These are phyloP conservation scores for Zygosaccharomyces gambellarensis DNA, from an alignment of 805 yeast genomes.

Conservation along the genomic window DNA sequence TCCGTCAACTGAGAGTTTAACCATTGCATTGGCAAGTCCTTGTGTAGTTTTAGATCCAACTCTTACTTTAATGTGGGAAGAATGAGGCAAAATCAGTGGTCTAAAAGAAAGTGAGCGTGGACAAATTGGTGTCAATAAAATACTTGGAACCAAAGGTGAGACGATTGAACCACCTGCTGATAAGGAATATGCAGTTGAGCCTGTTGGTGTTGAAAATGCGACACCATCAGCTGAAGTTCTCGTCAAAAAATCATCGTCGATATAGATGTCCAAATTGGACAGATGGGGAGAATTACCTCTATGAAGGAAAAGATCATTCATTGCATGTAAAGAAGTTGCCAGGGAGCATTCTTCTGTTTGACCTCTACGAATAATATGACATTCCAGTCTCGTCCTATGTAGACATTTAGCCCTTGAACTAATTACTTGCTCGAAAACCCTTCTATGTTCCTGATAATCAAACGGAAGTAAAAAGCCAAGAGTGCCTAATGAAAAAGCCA, in stretches of 20 bases:
- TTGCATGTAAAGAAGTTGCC: conserved; percentile 50
- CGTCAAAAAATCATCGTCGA: conserved; percentile 80
- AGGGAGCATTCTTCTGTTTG: conserved; percentile 11
- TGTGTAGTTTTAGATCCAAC: conserved; percentile 47
- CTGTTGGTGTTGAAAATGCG: conserved; percentile 83
- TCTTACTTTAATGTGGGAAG: conserved; percentile 65
- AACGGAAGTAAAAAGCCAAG: conserved; percentile 86
- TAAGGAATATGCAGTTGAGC: conserved; percentile 88
- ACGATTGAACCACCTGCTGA: conserved; percentile 91
- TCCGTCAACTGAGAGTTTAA: conserved; percentile 78
- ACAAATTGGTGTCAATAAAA: conserved; percentile 82
- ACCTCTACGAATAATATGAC: conserved; percentile 51
- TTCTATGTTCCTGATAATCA: conserved; percentile 57
- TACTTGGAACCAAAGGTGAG: conserved; percentile 81
- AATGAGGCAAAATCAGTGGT: conserved; percentile 76
- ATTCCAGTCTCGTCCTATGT: conserved; percentile 73
- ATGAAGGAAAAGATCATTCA: conserved; percentile 88
- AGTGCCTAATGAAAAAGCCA: conserved; percentile 86
- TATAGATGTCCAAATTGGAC: conserved; percentile 74
- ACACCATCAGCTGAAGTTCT: conserved; percentile 92
- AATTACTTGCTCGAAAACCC: conserved; percentile 62
- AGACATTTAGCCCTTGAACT: conserved; percentile 65
- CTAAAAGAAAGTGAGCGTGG: conserved; percentile 88
- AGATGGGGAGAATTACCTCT: conserved; percentile 85
- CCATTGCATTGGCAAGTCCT: conserved; percentile 36